Evolutionary conservation across 352 stramenopile genomes (phyloP), one percentile per base, ranked within the genome.

Genomic region (Thalassiosira ordinaria): DNA sequence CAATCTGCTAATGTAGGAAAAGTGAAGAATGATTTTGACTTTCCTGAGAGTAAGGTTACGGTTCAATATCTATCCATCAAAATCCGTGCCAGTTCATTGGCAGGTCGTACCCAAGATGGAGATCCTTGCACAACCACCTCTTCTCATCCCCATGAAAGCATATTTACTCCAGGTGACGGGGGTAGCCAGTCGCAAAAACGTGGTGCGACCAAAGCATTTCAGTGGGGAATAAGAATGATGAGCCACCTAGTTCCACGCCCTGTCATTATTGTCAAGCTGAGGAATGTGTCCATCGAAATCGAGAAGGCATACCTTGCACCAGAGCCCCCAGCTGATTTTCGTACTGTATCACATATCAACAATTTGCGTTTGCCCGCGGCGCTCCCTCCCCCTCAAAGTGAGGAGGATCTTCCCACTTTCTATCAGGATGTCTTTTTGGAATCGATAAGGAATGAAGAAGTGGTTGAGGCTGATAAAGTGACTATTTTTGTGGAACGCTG

Each of bases 221-320:
- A 35, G 16, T 26, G 27, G 18, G 41, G 35, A 22, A 39, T 26
- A n/a, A 37, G 49, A 51, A 59, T 67, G 6, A 24, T 69, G 14
- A 29, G 60, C 20, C 51, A 41, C 24, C 46, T 65, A 16, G 55
- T 84, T 13, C 77, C 70, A 13, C 56, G 46, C 16, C 60, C 60
- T 24, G 14, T 78, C 0, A 47, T 84, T 51, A 49, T 74, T 20
- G 41, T 84, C 44, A 66, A 78, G 67, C 20, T 84, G 31, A 51
- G 33, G 18, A 29, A 68, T 18, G 29, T 78, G 8, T 62, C 24
- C 1, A 60, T 84, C 9, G 26, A 62, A 24, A 33, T 82, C 14
- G 78, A 86, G 49, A 82, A 82, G 60, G 51, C 63, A 5, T 86
- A 83, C 56, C 24, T 86, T 49, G 72, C 64, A 39, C 78, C 78